These are phyloP conservation scores for Ascomycota sp. DNA, from an alignment of 2,329 filamentous ascomycete species.

Conservation along the genomic window DNA sequence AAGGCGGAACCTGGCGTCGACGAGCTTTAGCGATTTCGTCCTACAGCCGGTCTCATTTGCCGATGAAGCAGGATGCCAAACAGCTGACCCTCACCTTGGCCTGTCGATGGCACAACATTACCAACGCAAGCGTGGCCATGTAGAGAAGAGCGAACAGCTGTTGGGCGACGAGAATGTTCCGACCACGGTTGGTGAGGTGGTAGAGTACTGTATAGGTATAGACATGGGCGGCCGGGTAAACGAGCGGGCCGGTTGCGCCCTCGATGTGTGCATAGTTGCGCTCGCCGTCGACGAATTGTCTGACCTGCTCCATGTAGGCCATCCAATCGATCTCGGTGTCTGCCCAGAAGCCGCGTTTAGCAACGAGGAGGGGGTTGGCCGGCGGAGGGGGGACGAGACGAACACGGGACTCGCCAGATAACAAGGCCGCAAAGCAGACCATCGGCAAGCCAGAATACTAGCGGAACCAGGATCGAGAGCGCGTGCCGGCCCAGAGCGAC, in stretches of 20 bases:
- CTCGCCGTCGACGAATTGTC: conserved; percentile 63
- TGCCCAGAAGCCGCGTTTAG: conserved; percentile 5
- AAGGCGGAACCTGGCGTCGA: conserved; percentile 48
- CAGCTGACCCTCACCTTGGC: conserved; percentile 51
- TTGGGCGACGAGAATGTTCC: conserved; percentile 63
- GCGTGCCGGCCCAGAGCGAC: conserved; percentile 26
- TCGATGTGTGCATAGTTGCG: conserved; percentile 71
- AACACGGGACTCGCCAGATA: conserved; percentile 70
- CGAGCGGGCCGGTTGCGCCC: conserved; percentile 77
- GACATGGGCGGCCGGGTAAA: conserved; percentile 87
- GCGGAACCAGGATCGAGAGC: conserved; percentile 29
- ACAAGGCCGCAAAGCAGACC: conserved; percentile 51
- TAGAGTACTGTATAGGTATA: conserved; percentile 76
- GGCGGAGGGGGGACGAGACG: conserved; percentile 11
- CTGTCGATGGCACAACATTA: conserved; percentile 62
- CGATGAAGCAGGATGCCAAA: background rate
- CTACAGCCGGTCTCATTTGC: no score
- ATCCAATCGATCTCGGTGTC: conserved; percentile 98
- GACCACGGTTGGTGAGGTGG: conserved; percentile 53
- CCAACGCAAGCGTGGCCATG: conserved; percentile 50
- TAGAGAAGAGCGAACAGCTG: conserved; percentile 66
- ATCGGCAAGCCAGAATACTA: conserved; percentile 49
- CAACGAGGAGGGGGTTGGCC: background rate
- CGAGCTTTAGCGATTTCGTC: no score
- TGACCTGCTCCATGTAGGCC: conserved; percentile 89